A percentile compares a stretch with the other conserved stretches of the same genome.
These are phyloP conservation scores for Colletotrichum cuscutae DNA, from an alignment of 2,329 filamentous ascomycete species.

Conservation along the genomic window DNA sequence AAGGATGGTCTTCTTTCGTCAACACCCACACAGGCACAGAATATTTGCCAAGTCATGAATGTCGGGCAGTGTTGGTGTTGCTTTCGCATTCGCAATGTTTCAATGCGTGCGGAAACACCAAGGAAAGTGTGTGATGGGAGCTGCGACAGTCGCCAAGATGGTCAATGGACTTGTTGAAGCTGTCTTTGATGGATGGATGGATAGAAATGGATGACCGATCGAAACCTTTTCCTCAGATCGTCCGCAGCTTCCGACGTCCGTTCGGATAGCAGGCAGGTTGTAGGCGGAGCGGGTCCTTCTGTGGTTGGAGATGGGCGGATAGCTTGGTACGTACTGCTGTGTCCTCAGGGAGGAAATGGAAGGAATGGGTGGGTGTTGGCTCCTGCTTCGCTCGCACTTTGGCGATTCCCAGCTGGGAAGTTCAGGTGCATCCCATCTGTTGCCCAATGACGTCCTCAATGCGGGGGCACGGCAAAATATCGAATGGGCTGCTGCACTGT, in stretches of 20 bases:
- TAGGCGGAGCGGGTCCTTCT: background rate
- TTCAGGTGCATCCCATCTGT: background rate
- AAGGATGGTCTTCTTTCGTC: too few species aligned
- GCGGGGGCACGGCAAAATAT: constrained; percentile 12
- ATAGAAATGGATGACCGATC: background rate
- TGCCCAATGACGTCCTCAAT: constrained; percentile 21
- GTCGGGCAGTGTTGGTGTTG: background rate
- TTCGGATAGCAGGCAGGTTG: too few species aligned
- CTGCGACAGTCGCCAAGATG: constrained; percentile 14
- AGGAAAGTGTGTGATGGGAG: constrained; percentile 22
- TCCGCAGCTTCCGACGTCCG: background rate
- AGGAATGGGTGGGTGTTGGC: background rate
- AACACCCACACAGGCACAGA: too few species aligned
- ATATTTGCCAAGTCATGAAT: too few species aligned
- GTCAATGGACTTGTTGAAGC: background rate
- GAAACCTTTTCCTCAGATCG: background rate
- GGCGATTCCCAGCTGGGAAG: background rate
- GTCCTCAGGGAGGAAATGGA: too few species aligned
- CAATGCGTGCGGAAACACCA: constrained; percentile 4
- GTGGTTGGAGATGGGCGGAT: background rate
- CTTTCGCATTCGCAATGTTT: background rate
- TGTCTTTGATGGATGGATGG: background rate
- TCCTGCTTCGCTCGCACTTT: background rate
- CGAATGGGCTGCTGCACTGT: background rate
- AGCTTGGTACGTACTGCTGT: background rate